Conservation (phyloP, 1,139 yeast species). For the Scheffersomyces insectosa region DNA sequence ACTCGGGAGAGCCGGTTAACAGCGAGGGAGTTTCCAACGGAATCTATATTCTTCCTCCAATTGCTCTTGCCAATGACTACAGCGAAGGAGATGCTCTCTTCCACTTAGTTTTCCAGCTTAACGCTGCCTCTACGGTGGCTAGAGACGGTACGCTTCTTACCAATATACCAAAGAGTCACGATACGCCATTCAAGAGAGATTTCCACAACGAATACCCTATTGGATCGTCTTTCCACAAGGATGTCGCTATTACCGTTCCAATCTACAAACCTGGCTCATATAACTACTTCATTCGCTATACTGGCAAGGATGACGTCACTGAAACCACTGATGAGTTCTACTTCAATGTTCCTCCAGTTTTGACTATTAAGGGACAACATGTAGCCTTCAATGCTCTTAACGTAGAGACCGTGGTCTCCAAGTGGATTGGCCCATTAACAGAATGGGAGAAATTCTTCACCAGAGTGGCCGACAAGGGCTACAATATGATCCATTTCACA, state of each 20-base stretch:
- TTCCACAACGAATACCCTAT: slow-evolving; percentile 51
- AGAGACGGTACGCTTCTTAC: slow-evolving; percentile 72
- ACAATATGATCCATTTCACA: slow-evolving; percentile 94
- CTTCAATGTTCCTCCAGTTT: slow-evolving; percentile 80
- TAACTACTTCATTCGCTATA: slow-evolving; percentile 61
- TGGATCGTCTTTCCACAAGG: slow-evolving; percentile 55
- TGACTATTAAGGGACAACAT: slow-evolving; percentile 55
- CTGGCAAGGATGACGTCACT: slow-evolving; percentile 27
- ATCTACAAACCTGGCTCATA: slow-evolving; percentile 80
- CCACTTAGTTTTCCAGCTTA: slow-evolving; percentile 59
- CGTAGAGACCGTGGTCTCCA: slow-evolving; percentile 83
- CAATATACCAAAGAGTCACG: slow-evolving; percentile 59
- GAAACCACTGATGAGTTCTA: slow-evolving; percentile 59
- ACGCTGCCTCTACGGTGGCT: slow-evolving; percentile 73
- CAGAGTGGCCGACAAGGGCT: slow-evolving; percentile 69
- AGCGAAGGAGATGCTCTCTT: slow-evolving; percentile 49
- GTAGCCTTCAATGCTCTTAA: slow-evolving; percentile 80
- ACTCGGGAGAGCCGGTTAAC: slow-evolving; percentile 58
- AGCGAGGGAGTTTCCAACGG: slow-evolving; percentile 50
- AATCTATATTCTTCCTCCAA: slow-evolving; percentile 63
- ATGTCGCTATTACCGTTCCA: slow-evolving; percentile 58
- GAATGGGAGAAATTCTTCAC: slow-evolving; percentile 68
- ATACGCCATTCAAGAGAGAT: slow-evolving; percentile 53
- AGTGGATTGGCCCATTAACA: slow-evolving; percentile 77
- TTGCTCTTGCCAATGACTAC: slow-evolving; percentile 44